Percentiles rank a stretch among this genome's conserved stretches.
phyloP scores from a whole-genome alignment of 495 filamentous ascomycete species.

The Chaetomium fimeti region DNA sequence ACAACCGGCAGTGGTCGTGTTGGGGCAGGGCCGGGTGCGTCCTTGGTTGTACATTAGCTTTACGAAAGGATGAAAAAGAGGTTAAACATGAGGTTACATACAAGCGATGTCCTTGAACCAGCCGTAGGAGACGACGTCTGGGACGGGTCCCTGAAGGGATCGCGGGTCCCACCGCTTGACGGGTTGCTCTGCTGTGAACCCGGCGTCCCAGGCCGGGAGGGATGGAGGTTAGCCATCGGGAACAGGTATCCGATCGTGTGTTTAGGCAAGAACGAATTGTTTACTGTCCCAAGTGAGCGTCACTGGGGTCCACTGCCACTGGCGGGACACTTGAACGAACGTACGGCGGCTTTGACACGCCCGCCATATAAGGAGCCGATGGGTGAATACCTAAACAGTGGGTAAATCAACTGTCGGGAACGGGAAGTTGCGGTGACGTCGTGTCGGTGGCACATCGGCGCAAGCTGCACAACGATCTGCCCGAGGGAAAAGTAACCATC shows the following conservation, averaged over 20 bases:
- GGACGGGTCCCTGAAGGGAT: constrained; percentile 35
- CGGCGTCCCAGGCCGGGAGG: constrained; percentile 14
- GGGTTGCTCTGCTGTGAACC: constrained; percentile 9
- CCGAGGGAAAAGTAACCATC: constrained; percentile 8
- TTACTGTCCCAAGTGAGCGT: background rate
- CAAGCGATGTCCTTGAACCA: constrained; percentile 27
- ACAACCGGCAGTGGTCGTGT: constrained; percentile 4
- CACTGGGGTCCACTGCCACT: background rate
- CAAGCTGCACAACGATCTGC: constrained; percentile 16
- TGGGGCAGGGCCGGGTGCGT: constrained; percentile 11
- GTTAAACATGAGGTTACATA: constrained; percentile 11
- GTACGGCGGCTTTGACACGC: background rate
- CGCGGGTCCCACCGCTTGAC: constrained; percentile 14
- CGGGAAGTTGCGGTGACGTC: constrained; percentile 11
- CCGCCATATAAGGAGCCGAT: constrained; percentile 5
- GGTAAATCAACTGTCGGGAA: background rate
- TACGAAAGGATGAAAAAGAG: background rate
- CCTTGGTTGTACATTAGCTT: constrained; percentile 17
- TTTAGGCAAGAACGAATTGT: background rate
- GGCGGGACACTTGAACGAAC: background rate
- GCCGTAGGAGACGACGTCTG: constrained; percentile 23
- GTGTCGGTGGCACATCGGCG: constrained; percentile 15
- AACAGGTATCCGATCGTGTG: background rate
- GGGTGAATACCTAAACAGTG: background rate
- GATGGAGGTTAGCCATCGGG: background rate